Evolutionary conservation across 495 filamentous ascomycete species (phyloP).

Genomic region (Penicillium goetzii): DNA sequence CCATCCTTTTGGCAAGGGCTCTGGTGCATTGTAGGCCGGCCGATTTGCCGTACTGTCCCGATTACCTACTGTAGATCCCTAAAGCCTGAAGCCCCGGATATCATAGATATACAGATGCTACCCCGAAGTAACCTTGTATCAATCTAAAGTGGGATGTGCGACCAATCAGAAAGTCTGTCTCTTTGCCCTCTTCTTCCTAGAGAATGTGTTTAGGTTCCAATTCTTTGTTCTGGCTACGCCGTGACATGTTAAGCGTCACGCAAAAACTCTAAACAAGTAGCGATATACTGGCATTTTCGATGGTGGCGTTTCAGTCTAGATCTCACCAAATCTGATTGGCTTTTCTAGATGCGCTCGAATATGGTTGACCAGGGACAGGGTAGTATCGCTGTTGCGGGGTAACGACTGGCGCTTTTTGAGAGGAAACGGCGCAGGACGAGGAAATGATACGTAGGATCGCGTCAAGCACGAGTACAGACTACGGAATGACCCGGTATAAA

Average conservation of each 20-base stretch:
- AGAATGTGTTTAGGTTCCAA: not conserved
- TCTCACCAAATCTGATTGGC: not conserved
- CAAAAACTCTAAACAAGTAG: not conserved
- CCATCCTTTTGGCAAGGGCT: too few relatives aligned
- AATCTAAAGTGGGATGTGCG: not conserved
- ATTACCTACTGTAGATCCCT: not conserved
- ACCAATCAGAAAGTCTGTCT: not conserved
- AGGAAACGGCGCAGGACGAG: too few relatives aligned
- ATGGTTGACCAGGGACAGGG: not conserved
- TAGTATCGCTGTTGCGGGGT: not conserved
- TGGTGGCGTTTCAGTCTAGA: not conserved
- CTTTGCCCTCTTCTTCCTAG: not conserved
- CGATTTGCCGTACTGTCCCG: not conserved
- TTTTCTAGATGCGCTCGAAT: not conserved
- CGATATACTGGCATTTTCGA: not conserved
- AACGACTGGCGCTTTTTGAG: not conserved
- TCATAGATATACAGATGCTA: not conserved
- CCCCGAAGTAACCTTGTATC: not conserved
- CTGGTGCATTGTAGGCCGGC: not conserved
- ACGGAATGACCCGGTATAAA: too few relatives aligned
- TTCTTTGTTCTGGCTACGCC: conserved; percentile 1
- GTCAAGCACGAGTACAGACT: too few relatives aligned
- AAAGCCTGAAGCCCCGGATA: not conserved
- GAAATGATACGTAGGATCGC: too few relatives aligned
- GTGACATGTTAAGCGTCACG: not conserved